Percentiles rank a stretch among this genome's conserved stretches.
Conservation (phyloP, 306 rosid species). For the Fragaria ananassa region DNA sequence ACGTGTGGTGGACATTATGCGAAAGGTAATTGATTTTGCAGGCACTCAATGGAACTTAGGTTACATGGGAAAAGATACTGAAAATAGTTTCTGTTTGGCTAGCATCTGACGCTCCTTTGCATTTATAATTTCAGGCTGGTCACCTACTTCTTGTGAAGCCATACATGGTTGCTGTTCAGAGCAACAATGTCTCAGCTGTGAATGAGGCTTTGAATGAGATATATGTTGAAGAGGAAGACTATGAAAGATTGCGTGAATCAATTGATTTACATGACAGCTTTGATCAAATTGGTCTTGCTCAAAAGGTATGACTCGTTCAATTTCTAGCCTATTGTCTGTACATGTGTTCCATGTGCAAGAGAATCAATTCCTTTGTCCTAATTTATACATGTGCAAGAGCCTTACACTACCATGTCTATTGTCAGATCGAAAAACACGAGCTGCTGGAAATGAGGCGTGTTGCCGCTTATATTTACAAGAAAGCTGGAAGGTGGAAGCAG, state of each 20-base stretch:
- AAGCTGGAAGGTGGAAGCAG: constrained; percentile 99
- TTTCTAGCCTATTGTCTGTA: constrained; percentile 13
- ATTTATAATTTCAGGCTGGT: constrained; percentile 64
- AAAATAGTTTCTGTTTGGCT: constrained; percentile 13
- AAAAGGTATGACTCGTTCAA: constrained; percentile 57
- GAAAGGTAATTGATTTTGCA: constrained; percentile 55
- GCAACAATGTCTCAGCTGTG: constrained; percentile 96
- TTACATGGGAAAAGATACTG: background rate
- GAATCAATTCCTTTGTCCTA: background rate
- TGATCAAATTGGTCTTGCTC: constrained; percentile 98
- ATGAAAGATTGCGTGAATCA: constrained; percentile 96
- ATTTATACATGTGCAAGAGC: constrained; percentile 17
- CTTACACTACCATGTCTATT: constrained; percentile 26
- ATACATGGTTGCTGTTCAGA: constrained; percentile 99
- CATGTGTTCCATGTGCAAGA: constrained; percentile 13
- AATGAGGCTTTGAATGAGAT: constrained; percentile 97
- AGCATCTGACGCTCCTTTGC: background rate
- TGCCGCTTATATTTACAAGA: constrained; percentile 97
- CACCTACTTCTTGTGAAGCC: constrained; percentile 97
- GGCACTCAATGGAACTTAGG: constrained; percentile 7
- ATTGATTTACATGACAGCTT: constrained; percentile 95
- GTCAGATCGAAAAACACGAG: constrained; percentile 96
- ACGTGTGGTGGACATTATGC: constrained; percentile 98
- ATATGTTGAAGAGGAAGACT: constrained; percentile 98
- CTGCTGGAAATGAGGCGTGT: constrained; percentile 99